These are phyloP conservation scores for Schwanniomyces etchellsii DNA, from an alignment of 1,139 yeast genomes.

Conservation along the genomic window DNA sequence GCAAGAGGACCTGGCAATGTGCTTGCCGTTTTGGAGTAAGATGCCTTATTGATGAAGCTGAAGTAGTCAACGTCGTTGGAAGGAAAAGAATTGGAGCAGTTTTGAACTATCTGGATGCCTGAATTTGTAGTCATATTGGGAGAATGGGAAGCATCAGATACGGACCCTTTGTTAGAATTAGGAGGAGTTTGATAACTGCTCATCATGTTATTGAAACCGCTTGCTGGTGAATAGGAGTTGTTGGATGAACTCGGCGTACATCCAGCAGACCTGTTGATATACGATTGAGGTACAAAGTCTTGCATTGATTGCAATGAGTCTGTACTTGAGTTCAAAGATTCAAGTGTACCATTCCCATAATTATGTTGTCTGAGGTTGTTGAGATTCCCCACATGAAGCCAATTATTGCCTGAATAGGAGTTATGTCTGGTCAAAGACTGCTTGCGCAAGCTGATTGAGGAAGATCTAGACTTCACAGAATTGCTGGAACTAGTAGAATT, in stretches of 20 bases:
- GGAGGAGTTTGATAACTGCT: slow-evolving; percentile 32
- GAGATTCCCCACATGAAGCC: slow-evolving; percentile 46
- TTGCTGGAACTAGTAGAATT: slow-evolving; percentile 10
- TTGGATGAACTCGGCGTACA: slow-evolving; percentile 4
- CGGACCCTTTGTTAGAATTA: slow-evolving; percentile 30
- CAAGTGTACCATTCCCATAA: slow-evolving; percentile 4
- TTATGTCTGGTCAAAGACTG: slow-evolving; percentile 43
- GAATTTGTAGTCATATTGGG: slow-evolving; percentile 3
- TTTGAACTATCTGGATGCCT: slow-evolving; percentile 14
- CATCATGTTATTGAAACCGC: slow-evolving; percentile 29
- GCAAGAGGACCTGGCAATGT: slow-evolving; percentile 31
- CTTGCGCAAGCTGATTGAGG: slow-evolving; percentile 32
- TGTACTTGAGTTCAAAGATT: slow-evolving; percentile 25
- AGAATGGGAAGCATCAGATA: slow-evolving; percentile 14
- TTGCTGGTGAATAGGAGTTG: slow-evolving; percentile 3
- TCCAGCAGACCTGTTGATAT: slow-evolving; percentile 27
- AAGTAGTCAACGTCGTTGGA: slow-evolving; percentile 19
- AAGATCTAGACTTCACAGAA: slow-evolving; percentile 18
- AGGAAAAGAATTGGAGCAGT: slow-evolving; percentile 10
- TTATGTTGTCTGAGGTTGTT: slow-evolving; percentile 25
- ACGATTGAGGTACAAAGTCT: slow-evolving; percentile 40
- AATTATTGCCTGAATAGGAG: slow-evolving; percentile 30
- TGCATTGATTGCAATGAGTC: slow-evolving; percentile 43
- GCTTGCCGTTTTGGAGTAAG: slow-evolving; percentile 20
- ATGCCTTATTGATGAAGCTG: slow-evolving; percentile 20